Evolutionary conservation across 805 yeast genomes (phyloP), one percentile per base, ranked within the genome.

Genomic region (Yarrowia bubula): DNA sequence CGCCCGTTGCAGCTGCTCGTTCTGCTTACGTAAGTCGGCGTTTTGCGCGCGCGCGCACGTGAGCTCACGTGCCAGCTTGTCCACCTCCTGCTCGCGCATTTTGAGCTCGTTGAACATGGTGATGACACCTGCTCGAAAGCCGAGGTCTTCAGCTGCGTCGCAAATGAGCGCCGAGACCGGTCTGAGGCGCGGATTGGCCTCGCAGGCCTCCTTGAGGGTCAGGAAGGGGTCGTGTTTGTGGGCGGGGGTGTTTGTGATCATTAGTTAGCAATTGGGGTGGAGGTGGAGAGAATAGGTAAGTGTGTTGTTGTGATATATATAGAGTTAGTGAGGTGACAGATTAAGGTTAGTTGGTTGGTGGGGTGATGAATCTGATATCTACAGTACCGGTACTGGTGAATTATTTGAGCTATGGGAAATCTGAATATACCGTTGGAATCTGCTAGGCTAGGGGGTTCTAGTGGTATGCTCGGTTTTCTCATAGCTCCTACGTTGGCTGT

Each of bases 181-280:
- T 9, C 58, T 32, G 7, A 51, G 43, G 11, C 58, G 58, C 14
- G 58, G 58, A 38, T 51, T 51, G 58, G 43, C 42, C 58, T 51
- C 58, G 22, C 42, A 37, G 18, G 33, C 35, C n/a, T 51, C 58
- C 43, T 51, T 51, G 43, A 51, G 58, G 2, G 58, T 22, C 55
- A 17, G 13, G 17, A 48, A 48, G 11, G 41, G 17, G 28, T 48
- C 55, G 28, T 48, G 55, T 8, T 48, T 48, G 55, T 13, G 8
- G 32, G 41, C 41, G 35, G 55, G 58, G 4, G 58, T 37, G 43
- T 14, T 51, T 13, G 58, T 51, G 58, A 51, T 51, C 58, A 51
- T 51, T 47, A 17, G 13, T 14, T 35, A 22, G 58, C 18, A 11
- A 35, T 10, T 15, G 14, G 14, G 37, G 55, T 8, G 31, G 5